Percentiles rank a stretch among this genome's conserved stretches.
These are phyloP conservation scores for Geranomyces variabilis DNA, from an alignment of 192 early-diverging fungal species.

Conservation along the genomic window DNA sequence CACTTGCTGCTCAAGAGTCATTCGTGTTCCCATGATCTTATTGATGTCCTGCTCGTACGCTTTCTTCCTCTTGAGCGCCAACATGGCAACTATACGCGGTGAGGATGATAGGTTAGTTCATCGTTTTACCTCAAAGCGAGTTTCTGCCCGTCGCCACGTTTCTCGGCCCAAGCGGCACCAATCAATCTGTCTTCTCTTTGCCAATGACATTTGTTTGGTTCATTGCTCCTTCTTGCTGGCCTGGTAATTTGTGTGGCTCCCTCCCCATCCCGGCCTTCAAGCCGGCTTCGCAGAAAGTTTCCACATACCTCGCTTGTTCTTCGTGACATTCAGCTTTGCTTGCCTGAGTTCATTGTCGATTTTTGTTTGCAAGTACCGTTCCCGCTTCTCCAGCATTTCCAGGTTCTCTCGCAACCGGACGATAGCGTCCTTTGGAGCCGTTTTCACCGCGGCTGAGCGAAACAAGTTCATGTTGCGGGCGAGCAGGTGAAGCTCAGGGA, in stretches of 20 bases:
- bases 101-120: not conserved
- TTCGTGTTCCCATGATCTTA: constrained; percentile 82
- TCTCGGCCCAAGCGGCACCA: no score
- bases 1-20: constrained; percentile 93
- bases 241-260: no score
- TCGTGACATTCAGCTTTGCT: constrained; percentile 88
- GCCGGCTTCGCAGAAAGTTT: not conserved
- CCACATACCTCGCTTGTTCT: constrained; percentile 83
- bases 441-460: constrained; percentile 45
- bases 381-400: constrained; percentile 94
- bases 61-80: constrained; percentile 95
- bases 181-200: no score
- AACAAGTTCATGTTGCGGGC: constrained; percentile 49
- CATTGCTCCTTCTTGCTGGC: no score
- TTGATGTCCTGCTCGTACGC: constrained; percentile 81
- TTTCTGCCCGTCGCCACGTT: no score
- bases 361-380: constrained; percentile 82
- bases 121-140: not conserved
- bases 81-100: constrained; percentile 68
- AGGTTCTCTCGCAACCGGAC: constrained; percentile 86
- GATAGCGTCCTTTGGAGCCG: constrained; percentile 92
- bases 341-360: constrained; percentile 83
- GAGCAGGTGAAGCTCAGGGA: no score
- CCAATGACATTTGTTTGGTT: no score
- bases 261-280: not conserved